Evolutionary conservation across 208 protist genomes (phyloP).

Genomic region (Crithidia expoeki): DNA sequence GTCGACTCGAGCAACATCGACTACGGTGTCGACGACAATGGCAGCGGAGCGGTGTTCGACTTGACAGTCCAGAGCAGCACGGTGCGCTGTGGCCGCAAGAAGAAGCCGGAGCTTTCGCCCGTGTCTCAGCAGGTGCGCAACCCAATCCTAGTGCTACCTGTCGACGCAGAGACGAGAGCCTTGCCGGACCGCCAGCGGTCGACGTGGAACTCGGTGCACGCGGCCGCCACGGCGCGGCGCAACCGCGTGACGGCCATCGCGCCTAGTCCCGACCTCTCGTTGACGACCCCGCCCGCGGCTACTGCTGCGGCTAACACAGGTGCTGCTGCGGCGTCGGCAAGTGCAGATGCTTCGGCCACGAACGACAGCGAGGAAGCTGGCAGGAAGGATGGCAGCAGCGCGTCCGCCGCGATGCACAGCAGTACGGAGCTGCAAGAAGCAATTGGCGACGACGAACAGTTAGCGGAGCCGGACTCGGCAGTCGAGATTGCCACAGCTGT

Average conservation of each 20-base stretch:
- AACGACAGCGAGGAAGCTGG: too few relatives aligned
- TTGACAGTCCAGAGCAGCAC: slow-evolving; percentile 42
- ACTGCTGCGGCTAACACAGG: background rate
- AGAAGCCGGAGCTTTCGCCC: slow-evolving; percentile 1
- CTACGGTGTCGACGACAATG: background rate
- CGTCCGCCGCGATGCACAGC: background rate
- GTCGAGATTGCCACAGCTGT: background rate
- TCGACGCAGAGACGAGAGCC: background rate
- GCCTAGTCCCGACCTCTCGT: background rate
- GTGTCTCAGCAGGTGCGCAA: background rate
- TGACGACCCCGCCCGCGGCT: background rate
- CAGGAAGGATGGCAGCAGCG: background rate
- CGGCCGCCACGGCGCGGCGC: slow-evolving; percentile 12
- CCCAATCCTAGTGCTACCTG: background rate
- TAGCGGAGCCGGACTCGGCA: background rate
- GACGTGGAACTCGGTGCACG: background rate
- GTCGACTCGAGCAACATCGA: background rate
- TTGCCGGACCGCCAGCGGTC: background rate
- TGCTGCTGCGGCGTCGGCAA: background rate
- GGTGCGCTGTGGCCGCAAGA: slow-evolving; percentile 9
- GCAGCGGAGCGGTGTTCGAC: slow-evolving; percentile 32
- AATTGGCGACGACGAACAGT: background rate
- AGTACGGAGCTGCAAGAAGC: background rate
- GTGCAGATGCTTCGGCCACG: too few relatives aligned
- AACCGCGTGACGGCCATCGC: slow-evolving; percentile 1